Base-by-base conservation (phyloP, 306 rosid species). In the Calophaca sinica region DNA sequence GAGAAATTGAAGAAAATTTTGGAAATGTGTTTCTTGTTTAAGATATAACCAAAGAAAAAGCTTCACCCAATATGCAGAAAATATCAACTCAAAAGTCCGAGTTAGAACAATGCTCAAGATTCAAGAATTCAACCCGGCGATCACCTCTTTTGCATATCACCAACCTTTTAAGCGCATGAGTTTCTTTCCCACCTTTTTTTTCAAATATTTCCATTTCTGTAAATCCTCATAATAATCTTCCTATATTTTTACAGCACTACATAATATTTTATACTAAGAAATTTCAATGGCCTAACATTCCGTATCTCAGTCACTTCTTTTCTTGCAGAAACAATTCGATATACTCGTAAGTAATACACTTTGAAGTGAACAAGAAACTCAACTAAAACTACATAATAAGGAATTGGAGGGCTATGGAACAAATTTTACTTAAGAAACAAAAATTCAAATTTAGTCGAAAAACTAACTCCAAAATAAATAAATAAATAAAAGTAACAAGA, bases 351-450 rank as follows among this genome's bases (percentile, higher is more conserved):
- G 65, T 13, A 39, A 39, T 48, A 36, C 29, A 20, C 59, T 36
- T 42, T 36, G 7, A 62, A 62, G 36, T 51, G 60, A 76, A 72
- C 42, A 31, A 14, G 31, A 11, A 64, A 72, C 14, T 44, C 31
- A 52, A 62, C 35, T 54, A 8, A 28, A 55, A 41, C 45, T 33
- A 42, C 45, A 73, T 36, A 9, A 35, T 11, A 50, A 28, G 20
- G 51, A 39, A 20, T 20, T 20, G 3, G 41, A 36, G 41, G 41
- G 41, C 4, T 36, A 3, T 36, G 5, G 41, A 36, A 36, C 41
- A 36, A 36, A 41, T 41, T 41, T 7, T 0, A 5, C 9, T 5
- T 42, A 2, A 8, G 11, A 42, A 42, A 42, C 48, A 42, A 42
- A 42, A 8, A 7, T 5, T 51, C 31, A 59, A 74, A 9, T 59